phyloP scores from a whole-genome alignment of 1,284 basidiomycete genomes.

The Ustilago loliicola region DNA sequence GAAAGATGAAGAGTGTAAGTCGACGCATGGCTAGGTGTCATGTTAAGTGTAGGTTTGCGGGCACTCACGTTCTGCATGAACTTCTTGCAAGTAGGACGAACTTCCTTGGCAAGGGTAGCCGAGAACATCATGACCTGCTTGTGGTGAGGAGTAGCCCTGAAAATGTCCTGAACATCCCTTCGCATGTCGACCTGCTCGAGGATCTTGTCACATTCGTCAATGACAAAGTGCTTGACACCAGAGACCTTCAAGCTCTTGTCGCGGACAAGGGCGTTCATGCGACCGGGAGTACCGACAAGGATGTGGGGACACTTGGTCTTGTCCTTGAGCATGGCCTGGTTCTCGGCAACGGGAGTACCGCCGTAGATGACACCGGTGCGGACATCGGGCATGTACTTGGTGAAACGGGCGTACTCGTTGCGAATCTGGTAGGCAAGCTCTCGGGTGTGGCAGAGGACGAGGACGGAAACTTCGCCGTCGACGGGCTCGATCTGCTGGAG shows the following conservation, averaged over 20 bases:
- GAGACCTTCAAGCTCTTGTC: conserved; percentile 68
- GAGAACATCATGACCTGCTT: conserved; percentile 99
- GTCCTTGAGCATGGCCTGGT: conserved; percentile 92
- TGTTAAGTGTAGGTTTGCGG: background rate
- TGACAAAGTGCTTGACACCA: conserved; percentile 84
- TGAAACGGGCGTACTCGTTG: conserved; percentile 99
- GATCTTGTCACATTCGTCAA: conserved; percentile 99
- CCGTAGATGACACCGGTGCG: conserved; percentile 98
- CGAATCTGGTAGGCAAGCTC: conserved; percentile 99
- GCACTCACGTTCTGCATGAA: conserved; percentile 96
- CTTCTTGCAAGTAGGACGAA: conserved; percentile 97
- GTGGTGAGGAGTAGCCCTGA: conserved; percentile 98
- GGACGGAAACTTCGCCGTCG: conserved; percentile 95
- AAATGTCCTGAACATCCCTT: conserved; percentile 99
- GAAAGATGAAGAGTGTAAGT: background rate
- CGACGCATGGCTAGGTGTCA: background rate
- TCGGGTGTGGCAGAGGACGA: conserved; percentile 98
- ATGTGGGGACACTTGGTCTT: conserved; percentile 99
- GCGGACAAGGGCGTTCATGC: conserved; percentile 69
- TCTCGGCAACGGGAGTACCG: conserved; percentile 93
- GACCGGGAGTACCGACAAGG: conserved; percentile 95
- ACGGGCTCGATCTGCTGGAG: conserved; percentile 99
- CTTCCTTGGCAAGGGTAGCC: conserved; percentile 96
- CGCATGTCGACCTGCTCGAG: conserved; percentile 99
- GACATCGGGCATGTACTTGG: conserved; percentile 99